Base-by-base conservation (phyloP, 2,329 filamentous ascomycete genomes). In the Cladophialophora bantiana region DNA sequence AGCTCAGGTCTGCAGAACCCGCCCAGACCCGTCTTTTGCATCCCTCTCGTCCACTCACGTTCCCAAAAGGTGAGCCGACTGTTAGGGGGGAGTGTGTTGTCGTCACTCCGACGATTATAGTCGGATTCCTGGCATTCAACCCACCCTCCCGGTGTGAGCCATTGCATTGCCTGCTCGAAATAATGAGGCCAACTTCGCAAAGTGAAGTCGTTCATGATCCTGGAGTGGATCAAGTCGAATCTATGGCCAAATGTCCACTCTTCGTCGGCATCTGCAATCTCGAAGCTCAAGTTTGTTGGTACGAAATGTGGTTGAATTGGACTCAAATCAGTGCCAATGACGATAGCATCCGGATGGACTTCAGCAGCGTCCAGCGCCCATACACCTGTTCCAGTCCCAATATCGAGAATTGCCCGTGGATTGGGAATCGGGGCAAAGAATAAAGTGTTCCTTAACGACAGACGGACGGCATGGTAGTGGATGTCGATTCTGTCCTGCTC, bases 191-290 rank as follows among this genome's bases (percentile, higher is more conserved):
- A 88, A 71, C 88, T 81, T 58, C 81, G 83, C 65, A 88, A 83
- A 1, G 82, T 84, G 36, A 48, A 66, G 78, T 85, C 82, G 12
- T 83, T 83, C 1, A 84, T 84, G 64, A 85, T 82, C 4, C 87
- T 81, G 13, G 83, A 82, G 73, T 89, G 86, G 42, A 89, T 82
- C 65, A 86, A 87, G 73, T 89, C 86, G 60, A 88, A 89, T 20
- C 42, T 59, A 64, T 86, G 82, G 3, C 74, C 71, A 66, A 86
- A 82, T 18, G 85, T 73, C 86, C 86, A 88, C 1, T 80, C 78
- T 65, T 81, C 82, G 74, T 88, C 86, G 26, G 84, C 80, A 67
- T 88, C 86, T 64, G 88, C 85, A 9, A 88, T 80, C 72, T 85
- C 77, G 69, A 86, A 87, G 31, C 79, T 78, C 26, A 86, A 79